Conservation (phyloP, 805 yeast genomes). For the Ogataea saltuana region DNA sequence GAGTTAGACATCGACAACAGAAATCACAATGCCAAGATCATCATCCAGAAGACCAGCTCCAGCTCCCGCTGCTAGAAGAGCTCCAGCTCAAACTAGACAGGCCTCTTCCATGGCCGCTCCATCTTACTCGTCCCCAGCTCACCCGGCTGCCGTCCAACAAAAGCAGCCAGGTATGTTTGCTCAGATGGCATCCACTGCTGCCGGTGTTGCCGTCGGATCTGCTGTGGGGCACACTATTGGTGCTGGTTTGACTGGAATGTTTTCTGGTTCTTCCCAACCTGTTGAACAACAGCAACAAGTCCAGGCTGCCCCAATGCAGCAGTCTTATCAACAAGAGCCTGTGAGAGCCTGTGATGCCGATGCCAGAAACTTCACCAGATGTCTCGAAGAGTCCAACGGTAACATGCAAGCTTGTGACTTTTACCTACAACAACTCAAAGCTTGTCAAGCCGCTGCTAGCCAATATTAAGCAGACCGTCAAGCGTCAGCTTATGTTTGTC, state of each 20-base stretch:
- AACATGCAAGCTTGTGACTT: constrained; percentile 96
- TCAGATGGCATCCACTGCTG: constrained; percentile 98
- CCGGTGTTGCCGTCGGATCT: constrained; percentile 99
- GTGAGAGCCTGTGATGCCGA: constrained; percentile 79
- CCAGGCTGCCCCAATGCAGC: constrained; percentile 22
- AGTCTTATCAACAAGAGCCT: constrained; percentile 42
- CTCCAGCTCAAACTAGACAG: constrained; percentile 54
- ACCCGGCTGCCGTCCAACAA: constrained; percentile 54
- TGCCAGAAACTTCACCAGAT: constrained; percentile 93
- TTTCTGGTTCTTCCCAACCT: constrained; percentile 67
- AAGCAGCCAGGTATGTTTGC: constrained; percentile 85
- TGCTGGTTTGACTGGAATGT: constrained; percentile 88
- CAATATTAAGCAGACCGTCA: constrained; percentile 76
- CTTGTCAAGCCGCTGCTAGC: constrained; percentile 92
- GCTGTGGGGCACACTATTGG: constrained; percentile 96
- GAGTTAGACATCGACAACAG: not conserved
- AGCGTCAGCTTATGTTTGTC: too few relatives aligned
- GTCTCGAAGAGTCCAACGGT: constrained; percentile 91
- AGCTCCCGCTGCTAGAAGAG: constrained; percentile 42
- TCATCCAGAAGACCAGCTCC: constrained; percentile 46
- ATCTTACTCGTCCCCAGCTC: constrained; percentile 40
- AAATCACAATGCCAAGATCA: constrained; percentile 35
- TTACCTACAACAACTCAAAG: constrained; percentile 95
- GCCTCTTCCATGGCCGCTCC: constrained; percentile 74
- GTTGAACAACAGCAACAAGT: constrained; percentile 39